phyloP scores from a whole-genome alignment of 2,329 filamentous ascomycete species.

The Cytospora leucostoma region DNA sequence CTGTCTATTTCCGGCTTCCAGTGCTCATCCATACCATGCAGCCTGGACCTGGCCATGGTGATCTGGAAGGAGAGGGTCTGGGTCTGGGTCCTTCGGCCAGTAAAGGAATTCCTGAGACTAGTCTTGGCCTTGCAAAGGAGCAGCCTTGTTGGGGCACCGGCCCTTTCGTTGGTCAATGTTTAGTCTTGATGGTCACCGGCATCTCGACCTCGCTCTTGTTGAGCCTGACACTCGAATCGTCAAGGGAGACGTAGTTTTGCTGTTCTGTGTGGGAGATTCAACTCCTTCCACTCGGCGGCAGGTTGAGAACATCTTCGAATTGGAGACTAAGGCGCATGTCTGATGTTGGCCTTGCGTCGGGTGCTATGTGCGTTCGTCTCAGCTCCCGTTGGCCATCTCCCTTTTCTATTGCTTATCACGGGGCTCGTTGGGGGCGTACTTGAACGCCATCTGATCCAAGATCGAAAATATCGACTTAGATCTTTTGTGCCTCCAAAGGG shows the following conservation, averaged over 20 bases:
- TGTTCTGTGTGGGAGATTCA: neutral
- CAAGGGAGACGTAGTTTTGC: neutral
- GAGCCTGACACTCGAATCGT: neutral
- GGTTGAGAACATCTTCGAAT: neutral
- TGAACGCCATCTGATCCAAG: too few species aligned
- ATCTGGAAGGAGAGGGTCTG: neutral
- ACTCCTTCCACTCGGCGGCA: neutral
- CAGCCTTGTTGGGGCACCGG: slow-evolving; percentile 11
- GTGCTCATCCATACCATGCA: neutral
- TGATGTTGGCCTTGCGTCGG: neutral
- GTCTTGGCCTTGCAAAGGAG: neutral
- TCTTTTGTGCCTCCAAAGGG: too few species aligned
- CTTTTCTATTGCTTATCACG: neutral
- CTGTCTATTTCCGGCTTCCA: slow-evolving; percentile 16
- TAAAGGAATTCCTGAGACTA: neutral
- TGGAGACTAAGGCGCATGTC: neutral
- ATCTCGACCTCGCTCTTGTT: neutral
- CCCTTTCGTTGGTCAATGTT: neutral
- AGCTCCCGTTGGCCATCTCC: neutral
- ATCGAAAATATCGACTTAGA: too few species aligned
- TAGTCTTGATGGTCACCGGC: neutral
- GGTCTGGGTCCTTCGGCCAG: neutral
- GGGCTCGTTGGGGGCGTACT: too few species aligned
- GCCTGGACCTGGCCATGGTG: neutral
- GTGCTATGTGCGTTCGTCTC: neutral